A percentile compares a stretch with the other conserved stretches of the same genome.
These are phyloP conservation scores for Russula griseocarnosa DNA, from an alignment of 768 basidiomycete genomes.

Conservation along the genomic window DNA sequence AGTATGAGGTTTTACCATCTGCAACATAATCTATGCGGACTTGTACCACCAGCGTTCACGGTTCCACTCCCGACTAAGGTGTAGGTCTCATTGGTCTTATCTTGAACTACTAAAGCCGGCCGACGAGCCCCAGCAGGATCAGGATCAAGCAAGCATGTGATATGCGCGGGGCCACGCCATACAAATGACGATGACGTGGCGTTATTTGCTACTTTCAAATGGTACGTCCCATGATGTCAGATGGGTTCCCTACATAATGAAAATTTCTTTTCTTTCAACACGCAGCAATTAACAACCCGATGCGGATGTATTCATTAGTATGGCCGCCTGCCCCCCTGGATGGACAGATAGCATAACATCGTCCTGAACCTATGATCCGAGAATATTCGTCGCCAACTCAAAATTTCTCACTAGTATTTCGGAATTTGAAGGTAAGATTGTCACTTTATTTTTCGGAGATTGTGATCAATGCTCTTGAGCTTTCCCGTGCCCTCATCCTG, in stretches of 20 bases:
- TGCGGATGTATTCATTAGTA: too few relatives aligned
- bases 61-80: neutral
- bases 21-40: neutral
- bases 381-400: neutral
- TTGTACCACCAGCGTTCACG: neutral
- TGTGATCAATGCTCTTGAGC: neutral
- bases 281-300: neutral
- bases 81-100: neutral
- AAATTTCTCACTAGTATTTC: neutral
- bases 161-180: too few relatives aligned
- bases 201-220: neutral
- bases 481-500: neutral
- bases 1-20: neutral
- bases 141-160: too few relatives aligned
- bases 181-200: too few relatives aligned
- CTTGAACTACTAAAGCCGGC: neutral
- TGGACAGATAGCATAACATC: neutral
- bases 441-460: neutral
- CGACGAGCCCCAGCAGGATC: too few relatives aligned
- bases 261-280: neutral
- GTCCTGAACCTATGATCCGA: neutral
- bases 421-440: neutral
- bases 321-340: neutral
- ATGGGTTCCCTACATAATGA: neutral
- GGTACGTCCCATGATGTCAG: neutral